Percentiles rank a stretch among this genome's conserved stretches.
Evolutionary conservation across 140 eudicot species (phyloP).

Genomic region (Ambrosia hybrid): DNA sequence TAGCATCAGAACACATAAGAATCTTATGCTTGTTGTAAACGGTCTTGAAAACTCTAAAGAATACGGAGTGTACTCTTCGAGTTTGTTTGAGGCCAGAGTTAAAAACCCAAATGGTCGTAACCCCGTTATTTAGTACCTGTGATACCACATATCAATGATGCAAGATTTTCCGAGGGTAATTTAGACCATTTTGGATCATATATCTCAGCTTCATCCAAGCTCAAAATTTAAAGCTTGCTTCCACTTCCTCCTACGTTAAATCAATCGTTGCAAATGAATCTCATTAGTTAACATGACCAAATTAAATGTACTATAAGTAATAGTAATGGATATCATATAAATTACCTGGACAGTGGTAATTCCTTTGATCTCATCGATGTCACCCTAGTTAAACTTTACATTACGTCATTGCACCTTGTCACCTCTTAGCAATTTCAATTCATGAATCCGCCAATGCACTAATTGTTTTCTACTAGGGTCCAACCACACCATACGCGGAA

Average conservation of each 20-base stretch:
- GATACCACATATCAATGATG: not conserved
- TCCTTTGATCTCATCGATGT: not conserved
- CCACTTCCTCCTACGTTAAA: not conserved
- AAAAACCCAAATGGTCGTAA: not conserved
- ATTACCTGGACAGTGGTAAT: not conserved
- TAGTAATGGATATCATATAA: not conserved
- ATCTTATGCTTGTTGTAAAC: too few relatives aligned
- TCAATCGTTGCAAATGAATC: not conserved
- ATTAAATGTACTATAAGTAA: not conserved
- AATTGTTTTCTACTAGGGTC: constrained; percentile 49
- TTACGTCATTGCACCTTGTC: not conserved
- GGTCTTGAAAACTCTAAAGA: not conserved
- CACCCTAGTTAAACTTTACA: not conserved
- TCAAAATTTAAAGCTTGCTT: not conserved
- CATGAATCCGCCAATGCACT: constrained; percentile 53
- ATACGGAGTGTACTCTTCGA: not conserved
- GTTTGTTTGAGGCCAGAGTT: not conserved
- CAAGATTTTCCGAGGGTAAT: not conserved
- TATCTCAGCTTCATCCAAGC: not conserved
- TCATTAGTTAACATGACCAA: not conserved
- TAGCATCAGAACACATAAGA: constrained; percentile 1
- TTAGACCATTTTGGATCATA: not conserved
- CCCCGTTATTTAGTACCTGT: not conserved
- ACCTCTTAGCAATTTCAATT: constrained; percentile 25
- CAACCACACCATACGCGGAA: constrained; percentile 46